Evolutionary conservation across 305 asterid genomes (phyloP).

Genomic region (Lippia alba): DNA sequence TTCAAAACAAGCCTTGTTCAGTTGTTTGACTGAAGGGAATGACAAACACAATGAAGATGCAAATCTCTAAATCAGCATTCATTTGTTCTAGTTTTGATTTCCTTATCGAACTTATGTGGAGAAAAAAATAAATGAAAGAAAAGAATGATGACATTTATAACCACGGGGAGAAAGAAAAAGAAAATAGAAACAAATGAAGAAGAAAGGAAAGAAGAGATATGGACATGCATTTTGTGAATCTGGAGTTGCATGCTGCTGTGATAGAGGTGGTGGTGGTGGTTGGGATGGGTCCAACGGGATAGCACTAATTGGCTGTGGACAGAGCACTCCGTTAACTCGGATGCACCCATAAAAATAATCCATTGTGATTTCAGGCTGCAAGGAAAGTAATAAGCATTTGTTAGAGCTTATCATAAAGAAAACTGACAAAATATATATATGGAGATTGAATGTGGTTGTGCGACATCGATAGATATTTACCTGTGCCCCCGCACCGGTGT

Average conservation of each 20-base stretch:
- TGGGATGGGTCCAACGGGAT: not conserved
- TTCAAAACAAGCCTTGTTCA: too few species aligned
- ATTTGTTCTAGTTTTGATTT: not conserved
- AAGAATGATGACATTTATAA: not conserved
- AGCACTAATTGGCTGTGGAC: not conserved
- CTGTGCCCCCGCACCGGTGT: not conserved
- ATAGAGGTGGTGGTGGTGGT: not conserved
- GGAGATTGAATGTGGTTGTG: not conserved
- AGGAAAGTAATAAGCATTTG: not conserved
- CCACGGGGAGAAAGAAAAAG: too few species aligned
- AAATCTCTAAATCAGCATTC: not conserved
- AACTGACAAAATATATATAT: not conserved
- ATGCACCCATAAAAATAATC: not conserved
- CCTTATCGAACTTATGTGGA: not conserved
- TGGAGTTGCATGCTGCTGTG: not conserved
- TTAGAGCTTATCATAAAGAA: not conserved
- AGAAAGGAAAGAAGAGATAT: not conserved
- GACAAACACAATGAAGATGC: not conserved
- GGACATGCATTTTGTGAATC: not conserved
- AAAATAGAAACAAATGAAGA: not conserved
- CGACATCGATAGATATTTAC: not conserved
- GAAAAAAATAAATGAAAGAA: not conserved
- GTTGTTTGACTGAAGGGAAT: not conserved
- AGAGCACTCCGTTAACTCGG: not conserved
- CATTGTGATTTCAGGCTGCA: not conserved